Percentiles rank a stretch among this genome's conserved stretches.
These are phyloP conservation scores for Diaporthe sp. DNA, from an alignment of 2,329 filamentous ascomycete species.

Conservation along the genomic window DNA sequence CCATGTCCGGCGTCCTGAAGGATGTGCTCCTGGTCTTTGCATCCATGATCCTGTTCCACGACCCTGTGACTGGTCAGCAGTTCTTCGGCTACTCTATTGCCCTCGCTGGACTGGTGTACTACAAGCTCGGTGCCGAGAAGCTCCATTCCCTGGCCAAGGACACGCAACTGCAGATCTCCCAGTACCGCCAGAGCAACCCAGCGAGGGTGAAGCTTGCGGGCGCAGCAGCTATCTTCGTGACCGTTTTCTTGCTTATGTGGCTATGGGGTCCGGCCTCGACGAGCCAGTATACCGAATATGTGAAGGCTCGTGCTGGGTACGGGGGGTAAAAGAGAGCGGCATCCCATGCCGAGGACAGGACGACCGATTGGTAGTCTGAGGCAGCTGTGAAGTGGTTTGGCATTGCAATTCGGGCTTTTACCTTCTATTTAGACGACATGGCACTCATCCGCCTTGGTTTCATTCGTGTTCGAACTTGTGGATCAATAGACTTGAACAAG, in stretches of 20 bases:
- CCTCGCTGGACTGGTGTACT: slow-evolving; percentile 49
- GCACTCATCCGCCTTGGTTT: neutral
- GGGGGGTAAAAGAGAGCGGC: neutral
- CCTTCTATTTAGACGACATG: neutral
- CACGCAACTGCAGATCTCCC: slow-evolving; percentile 38
- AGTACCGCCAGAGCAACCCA: slow-evolving; percentile 41
- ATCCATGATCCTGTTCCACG: slow-evolving; percentile 77
- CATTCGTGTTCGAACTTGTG: neutral
- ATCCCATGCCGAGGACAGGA: neutral
- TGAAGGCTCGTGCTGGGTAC: slow-evolving; percentile 28
- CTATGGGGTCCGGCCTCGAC: slow-evolving; percentile 33
- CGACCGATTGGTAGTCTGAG: neutral
- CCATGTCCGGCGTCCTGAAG: slow-evolving; percentile 80
- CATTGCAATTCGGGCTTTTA: neutral
- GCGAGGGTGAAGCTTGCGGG: slow-evolving; percentile 36
- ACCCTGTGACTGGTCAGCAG: slow-evolving; percentile 74
- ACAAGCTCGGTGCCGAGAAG: slow-evolving; percentile 44
- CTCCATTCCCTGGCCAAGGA: slow-evolving; percentile 39
- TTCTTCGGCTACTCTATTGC: slow-evolving; percentile 80
- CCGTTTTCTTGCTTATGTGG: slow-evolving; percentile 35
- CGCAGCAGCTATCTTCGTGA: slow-evolving; percentile 24
- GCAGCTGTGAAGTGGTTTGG: neutral
- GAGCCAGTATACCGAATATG: slow-evolving; percentile 34
- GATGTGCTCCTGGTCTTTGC: slow-evolving; percentile 79
- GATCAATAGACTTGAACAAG: neutral